Evolutionary conservation across 2,329 filamentous ascomycete genomes (phyloP), one percentile per base, ranked within the genome.

Genomic region (Macrophomina pseudophaseolina): DNA sequence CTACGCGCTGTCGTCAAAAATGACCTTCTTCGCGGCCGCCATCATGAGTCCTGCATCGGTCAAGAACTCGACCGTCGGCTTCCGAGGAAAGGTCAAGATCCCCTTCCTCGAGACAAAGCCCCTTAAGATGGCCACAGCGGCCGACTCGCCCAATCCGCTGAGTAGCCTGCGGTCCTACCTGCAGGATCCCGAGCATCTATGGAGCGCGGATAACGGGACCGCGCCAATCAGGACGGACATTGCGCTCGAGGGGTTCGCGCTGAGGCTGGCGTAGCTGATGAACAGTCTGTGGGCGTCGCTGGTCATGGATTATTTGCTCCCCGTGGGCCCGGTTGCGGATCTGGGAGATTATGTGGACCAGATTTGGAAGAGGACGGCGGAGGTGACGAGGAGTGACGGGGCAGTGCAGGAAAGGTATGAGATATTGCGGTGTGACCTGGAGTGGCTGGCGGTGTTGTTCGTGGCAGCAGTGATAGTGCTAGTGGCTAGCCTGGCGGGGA

Each of bases 151-250:
- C 14, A 53, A 35, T n/a, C 32, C 51, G 32, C 51, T 53, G 8
- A 53, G 51, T 32, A 53, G n/a, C 30, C 51, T 53, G 32, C 51
- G 18, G 51, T 53, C 38, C 51, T 53, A 12, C 51, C 16, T 53
- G 30, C 51, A 53, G 51, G 51, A 53, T 14, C 51, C 32, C 9
- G 51, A 53, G 14, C 16, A n/a, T 12, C 51, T 32, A 14, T 53
- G 51, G 51, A 53, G 51, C n/a, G 4, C 16, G 14, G 51, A 35
- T 33, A 53, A 53, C n/a, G 32, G 51, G 7, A 33, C 51, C 16
- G 28, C 32, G 32, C 30, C 51, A 16, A n/a, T 53, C 2, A 9
- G 6, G 0, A 35, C 32, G 6, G 16, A 38, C 16, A 7, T 35
- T 6, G 16, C 14, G 32, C 32, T 11, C 9, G 14, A 35, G 3